Percentiles rank a stretch among this genome's conserved stretches.
These are phyloP conservation scores for Globisporangium abappressorium DNA, from an alignment of 352 stramenopile genomes.

Conservation along the genomic window DNA sequence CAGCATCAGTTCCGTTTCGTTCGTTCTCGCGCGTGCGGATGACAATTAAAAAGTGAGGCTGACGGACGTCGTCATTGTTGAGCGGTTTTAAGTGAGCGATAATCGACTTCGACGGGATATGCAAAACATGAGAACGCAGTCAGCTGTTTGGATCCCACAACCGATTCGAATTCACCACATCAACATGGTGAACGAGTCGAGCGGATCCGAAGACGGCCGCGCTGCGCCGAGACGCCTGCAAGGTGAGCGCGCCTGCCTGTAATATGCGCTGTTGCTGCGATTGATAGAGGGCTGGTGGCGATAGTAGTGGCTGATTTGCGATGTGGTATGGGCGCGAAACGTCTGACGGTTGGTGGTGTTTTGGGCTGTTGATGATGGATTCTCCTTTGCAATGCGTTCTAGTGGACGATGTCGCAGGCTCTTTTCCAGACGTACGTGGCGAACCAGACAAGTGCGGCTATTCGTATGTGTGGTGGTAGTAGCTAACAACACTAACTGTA, in stretches of 20 bases:
- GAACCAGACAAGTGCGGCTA: background rate
- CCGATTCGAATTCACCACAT: background rate
- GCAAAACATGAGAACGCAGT: too few relatives aligned
- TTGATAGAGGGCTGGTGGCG: background rate
- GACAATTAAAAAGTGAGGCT: slow-evolving; percentile 6
- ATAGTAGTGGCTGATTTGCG: background rate
- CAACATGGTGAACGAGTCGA: slow-evolving; percentile 8
- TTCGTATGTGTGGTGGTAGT: background rate
- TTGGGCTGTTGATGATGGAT: background rate
- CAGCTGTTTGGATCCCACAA: too few relatives aligned
- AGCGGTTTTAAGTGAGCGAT: too few relatives aligned
- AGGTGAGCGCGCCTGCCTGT: background rate
- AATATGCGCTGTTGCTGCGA: background rate
- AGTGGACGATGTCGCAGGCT: slow-evolving; percentile 11
- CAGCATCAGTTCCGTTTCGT: slow-evolving; percentile 23
- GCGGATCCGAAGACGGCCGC: slow-evolving; percentile 1
- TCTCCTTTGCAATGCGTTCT: background rate
- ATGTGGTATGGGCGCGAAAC: background rate
- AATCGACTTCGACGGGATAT: too few relatives aligned
- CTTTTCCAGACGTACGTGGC: slow-evolving; percentile 23
- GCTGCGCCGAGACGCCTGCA: background rate
- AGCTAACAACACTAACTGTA: background rate
- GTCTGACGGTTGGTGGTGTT: background rate
- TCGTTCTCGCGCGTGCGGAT: background rate
- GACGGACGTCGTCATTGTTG: too few relatives aligned